These are phyloP conservation scores for Sporothrix inflata DNA, from an alignment of 2,329 filamentous ascomycete species.

Conservation along the genomic window DNA sequence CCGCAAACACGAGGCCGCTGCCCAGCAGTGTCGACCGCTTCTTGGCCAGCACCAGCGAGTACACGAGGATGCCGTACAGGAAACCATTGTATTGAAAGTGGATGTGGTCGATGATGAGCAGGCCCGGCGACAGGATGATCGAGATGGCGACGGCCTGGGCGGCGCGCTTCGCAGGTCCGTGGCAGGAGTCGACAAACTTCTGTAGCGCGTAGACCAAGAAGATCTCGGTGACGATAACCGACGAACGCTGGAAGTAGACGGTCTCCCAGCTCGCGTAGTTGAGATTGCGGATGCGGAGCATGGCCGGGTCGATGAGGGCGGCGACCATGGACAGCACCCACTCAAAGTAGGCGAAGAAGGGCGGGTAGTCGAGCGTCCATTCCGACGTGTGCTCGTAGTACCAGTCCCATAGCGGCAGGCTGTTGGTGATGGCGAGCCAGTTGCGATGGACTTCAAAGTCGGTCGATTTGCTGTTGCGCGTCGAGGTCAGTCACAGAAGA, in stretches of 20 bases:
- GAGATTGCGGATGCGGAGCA: slow-evolving; percentile 81
- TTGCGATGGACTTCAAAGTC: slow-evolving; percentile 99
- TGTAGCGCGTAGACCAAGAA: slow-evolving; percentile 82
- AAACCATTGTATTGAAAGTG: slow-evolving; percentile 99
- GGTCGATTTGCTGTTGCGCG: slow-evolving; percentile 79
- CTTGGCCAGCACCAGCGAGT: slow-evolving; percentile 82
- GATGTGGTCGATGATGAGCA: slow-evolving; percentile 97
- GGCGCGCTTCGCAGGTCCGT: slow-evolving; percentile 66
- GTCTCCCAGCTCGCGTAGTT: slow-evolving; percentile 92
- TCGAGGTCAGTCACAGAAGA: not conserved
- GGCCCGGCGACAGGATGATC: slow-evolving; percentile 85
- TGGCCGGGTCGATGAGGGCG: slow-evolving; percentile 73
- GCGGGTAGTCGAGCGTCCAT: slow-evolving; percentile 99
- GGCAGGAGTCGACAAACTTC: slow-evolving; percentile 73
- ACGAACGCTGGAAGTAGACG: slow-evolving; percentile 87
- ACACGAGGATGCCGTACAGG: slow-evolving; percentile 86
- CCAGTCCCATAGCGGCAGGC: slow-evolving; percentile 84
- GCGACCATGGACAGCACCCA: slow-evolving; percentile 86
- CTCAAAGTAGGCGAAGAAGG: slow-evolving; percentile 97
- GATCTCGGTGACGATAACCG: slow-evolving; percentile 83
- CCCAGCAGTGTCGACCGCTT: slow-evolving; percentile 72
- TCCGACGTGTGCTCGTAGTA: slow-evolving; percentile 97
- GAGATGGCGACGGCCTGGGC: slow-evolving; percentile 88
- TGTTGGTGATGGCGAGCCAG: slow-evolving; percentile 95
- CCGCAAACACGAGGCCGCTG: slow-evolving; percentile 83